Base-by-base conservation (phyloP, 495 filamentous ascomycete species). In the Elaphomyces granulatus region DNA sequence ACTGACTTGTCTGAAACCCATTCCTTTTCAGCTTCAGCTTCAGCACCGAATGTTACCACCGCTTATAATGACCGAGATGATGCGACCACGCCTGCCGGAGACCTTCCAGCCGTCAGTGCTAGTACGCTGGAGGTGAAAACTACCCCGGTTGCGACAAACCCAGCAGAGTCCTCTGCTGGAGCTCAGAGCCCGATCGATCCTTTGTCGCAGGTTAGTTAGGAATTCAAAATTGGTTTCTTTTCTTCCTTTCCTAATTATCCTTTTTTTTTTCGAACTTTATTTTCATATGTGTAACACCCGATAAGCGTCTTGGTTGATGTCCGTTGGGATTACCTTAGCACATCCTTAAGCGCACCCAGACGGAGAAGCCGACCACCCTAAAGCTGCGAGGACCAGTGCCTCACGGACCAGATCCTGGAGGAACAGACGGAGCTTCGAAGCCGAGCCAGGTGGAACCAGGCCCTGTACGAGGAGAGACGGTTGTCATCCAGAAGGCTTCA, bases 271-370 rank as follows among this genome's bases (percentile, higher is more conserved):
- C 32, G 49, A 38, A 48, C 45, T 23, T 28, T 34, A 20, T 15
- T 19, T 37, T 8, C 34, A 4, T 20, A 36, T 42, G 10, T 28
- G 10, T 37, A 36, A 26, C 3, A 17, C 42, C n/a, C 12, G 33
- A 26, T 28, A 28, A 47, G 28, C 23, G 44, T 34, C 20, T 42
- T 37, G 32, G 40, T 47, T 43, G 49, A 46, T 44, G 35, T 41
- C 34, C 42, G 12, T 34, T 42, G 31, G 18, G 16, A 36, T 12
- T 18, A n/a, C 35, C 43, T 21, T 49, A 79, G 74, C 74, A 93
- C 54, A 94, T 94, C 37, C 72, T 87, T 39, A 74, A 81, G 53
- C 77, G 85, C 49, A 86, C 83, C 37, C 84, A 84, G 56, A 84
- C 80, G 15, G 75, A 81, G 45, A 76, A 72, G 39, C 72, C 75